These are phyloP conservation scores for Yarrowia divulgata DNA, from an alignment of 805 yeast species.

Conservation along the genomic window DNA sequence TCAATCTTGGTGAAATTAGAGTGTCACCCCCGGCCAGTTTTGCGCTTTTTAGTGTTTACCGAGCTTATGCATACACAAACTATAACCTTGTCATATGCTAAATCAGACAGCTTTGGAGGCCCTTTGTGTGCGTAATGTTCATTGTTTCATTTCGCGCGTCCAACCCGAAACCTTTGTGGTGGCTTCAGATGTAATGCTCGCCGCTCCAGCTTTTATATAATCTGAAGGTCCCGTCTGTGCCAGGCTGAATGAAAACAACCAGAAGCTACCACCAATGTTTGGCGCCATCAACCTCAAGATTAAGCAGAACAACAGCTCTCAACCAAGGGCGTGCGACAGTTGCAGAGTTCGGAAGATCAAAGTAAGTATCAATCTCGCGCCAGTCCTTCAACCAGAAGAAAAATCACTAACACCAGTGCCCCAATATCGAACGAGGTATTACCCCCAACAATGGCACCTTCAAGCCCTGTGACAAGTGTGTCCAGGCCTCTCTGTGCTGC, in stretches of 20 bases:
- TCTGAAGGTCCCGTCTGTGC: slow-evolving; percentile 11
- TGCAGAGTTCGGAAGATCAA: slow-evolving; percentile 38
- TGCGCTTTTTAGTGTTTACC: not conserved
- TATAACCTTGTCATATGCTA: slow-evolving; percentile 12
- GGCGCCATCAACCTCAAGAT: slow-evolving; percentile 36
- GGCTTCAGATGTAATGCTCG: slow-evolving; percentile 33
- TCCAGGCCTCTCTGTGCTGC: slow-evolving; percentile 28
- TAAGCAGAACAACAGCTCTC: slow-evolving; percentile 25
- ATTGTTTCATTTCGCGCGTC: slow-evolving; percentile 34
- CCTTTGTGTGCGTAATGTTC: slow-evolving; percentile 20
- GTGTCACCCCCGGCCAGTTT: not conserved
- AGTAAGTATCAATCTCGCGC: slow-evolving; percentile 4
- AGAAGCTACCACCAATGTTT: slow-evolving; percentile 21
- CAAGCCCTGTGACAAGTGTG: slow-evolving; percentile 34
- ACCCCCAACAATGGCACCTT: slow-evolving; percentile 23
- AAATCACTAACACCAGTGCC: slow-evolving; percentile 14
- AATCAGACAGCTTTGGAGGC: slow-evolving; percentile 21
- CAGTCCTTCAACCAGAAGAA: not conserved
- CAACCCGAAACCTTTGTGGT: slow-evolving; percentile 34
- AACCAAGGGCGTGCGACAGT: slow-evolving; percentile 26
- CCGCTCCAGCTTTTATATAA: slow-evolving; percentile 36
- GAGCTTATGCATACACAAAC: not conserved
- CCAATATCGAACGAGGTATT: slow-evolving; percentile 33
- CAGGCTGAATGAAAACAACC: not conserved
- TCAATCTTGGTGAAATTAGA: not conserved